Evolutionary conservation across 1,284 basidiomycete genomes (phyloP).

Genomic region (Pseudozyma pruni): DNA sequence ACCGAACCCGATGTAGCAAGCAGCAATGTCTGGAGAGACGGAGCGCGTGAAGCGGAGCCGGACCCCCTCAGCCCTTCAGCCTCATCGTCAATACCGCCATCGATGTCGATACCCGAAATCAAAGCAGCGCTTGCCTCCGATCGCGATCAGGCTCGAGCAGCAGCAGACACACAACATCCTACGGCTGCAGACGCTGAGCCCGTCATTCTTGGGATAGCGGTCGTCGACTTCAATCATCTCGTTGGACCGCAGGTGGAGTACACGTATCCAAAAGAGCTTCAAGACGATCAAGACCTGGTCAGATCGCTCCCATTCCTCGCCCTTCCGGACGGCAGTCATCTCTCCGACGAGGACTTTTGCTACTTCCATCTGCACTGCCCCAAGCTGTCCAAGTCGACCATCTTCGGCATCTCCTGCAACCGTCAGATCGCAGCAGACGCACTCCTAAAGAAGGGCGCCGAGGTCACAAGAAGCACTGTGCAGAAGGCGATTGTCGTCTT

Average conservation of each 20-base stretch:
- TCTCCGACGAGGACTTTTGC: conserved; percentile 93
- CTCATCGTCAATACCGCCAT: conserved; percentile 20
- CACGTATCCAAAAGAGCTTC: conserved; percentile 54
- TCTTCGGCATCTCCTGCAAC: conserved; percentile 73
- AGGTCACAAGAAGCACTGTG: conserved; percentile 93
- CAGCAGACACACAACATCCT: conserved; percentile 1
- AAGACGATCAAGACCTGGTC: conserved; percentile 60
- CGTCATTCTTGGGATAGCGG: conserved; percentile 63
- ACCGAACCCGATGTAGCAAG: too few relatives aligned
- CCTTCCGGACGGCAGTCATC: conserved; percentile 93
- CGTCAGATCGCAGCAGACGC: conserved; percentile 88
- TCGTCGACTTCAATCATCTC: conserved; percentile 67
- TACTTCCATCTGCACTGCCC: conserved; percentile 82
- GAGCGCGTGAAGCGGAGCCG: background rate
- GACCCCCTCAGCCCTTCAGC: conserved; percentile 8
- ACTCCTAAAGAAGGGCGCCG: conserved; percentile 82
- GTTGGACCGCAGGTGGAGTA: conserved; percentile 66
- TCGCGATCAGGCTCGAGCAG: conserved; percentile 28
- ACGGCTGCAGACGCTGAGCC: conserved; percentile 4
- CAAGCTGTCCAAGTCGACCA: conserved; percentile 44
- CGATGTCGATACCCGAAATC: conserved; percentile 45
- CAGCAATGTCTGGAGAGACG: too few relatives aligned
- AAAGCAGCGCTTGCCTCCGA: conserved; percentile 43
- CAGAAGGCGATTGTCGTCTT: conserved; percentile 98
- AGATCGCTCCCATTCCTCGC: conserved; percentile 89